phyloP scores from a whole-genome alignment of 2,329 filamentous ascomycete genomes.

The Verticillium nonalfalfae region DNA sequence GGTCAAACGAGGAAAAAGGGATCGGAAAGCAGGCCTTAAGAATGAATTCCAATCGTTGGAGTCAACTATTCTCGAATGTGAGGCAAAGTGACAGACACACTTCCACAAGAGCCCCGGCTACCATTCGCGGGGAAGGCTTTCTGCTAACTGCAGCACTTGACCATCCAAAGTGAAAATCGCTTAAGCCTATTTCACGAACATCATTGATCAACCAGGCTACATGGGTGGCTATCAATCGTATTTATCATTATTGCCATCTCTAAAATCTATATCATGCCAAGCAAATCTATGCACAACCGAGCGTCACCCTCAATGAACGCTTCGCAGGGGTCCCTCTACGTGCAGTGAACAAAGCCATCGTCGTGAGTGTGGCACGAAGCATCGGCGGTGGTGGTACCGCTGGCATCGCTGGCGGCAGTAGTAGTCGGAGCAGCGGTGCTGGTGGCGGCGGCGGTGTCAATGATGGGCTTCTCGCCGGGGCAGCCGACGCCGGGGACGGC shows the following conservation, averaged over 20 bases:
- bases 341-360: conserved; percentile 26
- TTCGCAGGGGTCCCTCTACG: background rate
- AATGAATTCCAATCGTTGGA: too few species aligned
- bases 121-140: too few species aligned
- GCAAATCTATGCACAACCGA: background rate
- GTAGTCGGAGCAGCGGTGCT: background rate
- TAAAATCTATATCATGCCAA: background rate
- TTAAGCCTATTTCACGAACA: background rate
- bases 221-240: background rate
- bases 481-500: conserved; percentile 58
- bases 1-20: too few species aligned
- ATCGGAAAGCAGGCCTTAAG: too few species aligned
- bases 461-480: conserved; percentile 31
- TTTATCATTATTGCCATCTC: background rate
- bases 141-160: too few species aligned
- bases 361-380: conserved; percentile 38
- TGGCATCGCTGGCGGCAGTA: conserved; percentile 40
- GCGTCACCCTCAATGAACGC: background rate
- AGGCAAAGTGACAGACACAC: too few species aligned
- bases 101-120: too few species aligned
- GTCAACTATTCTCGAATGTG: too few species aligned
- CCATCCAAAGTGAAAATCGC: too few species aligned
- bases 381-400: conserved; percentile 53
- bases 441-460: background rate
- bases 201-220: background rate